Conservation (phyloP, 139 green algal species). For the Micractinium conductrix region DNA sequence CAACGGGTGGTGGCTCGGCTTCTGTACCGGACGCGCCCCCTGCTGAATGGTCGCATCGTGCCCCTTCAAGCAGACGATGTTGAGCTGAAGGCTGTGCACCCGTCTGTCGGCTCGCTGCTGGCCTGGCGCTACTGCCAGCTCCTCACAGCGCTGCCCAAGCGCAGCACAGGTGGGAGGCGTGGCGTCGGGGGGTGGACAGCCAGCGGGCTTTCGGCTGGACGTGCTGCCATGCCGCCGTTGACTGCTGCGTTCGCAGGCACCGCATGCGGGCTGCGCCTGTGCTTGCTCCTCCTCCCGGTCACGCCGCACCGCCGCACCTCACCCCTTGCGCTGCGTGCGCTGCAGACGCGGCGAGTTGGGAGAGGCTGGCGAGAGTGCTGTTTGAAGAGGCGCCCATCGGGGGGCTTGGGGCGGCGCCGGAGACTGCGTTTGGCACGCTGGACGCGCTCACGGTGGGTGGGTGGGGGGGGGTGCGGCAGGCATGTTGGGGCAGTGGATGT, state of each 20-base stretch:
- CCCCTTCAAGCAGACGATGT: conserved; percentile 17
- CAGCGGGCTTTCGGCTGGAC: too few species aligned
- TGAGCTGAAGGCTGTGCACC: conserved; percentile 52
- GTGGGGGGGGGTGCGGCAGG: not conserved
- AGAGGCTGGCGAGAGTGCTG: conserved; percentile 28
- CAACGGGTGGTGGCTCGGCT: too few species aligned
- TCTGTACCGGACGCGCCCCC: too few species aligned
- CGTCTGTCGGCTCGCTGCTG: conserved; percentile 58
- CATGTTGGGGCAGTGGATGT: too few species aligned
- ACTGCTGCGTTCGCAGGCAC: not conserved
- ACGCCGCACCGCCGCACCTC: not conserved
- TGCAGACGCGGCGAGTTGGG: conserved; percentile 42
- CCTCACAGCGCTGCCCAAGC: conserved; percentile 72
- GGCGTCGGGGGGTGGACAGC: not conserved
- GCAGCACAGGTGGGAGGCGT: conserved; percentile 33
- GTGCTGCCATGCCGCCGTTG: not conserved
- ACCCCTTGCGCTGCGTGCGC: too few species aligned
- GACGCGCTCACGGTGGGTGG: not conserved
- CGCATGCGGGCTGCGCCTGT: too few species aligned
- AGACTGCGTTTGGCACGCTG: conserved; percentile 38
- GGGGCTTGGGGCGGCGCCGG: conserved; percentile 10
- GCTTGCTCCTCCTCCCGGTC: not conserved
- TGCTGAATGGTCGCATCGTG: too few species aligned
- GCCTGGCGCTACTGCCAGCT: conserved; percentile 81
- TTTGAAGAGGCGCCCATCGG: conserved; percentile 34